Percentiles rank a stretch among this genome's conserved stretches.
phyloP scores from a whole-genome alignment of 2,329 filamentous ascomycete genomes.

The Cladorrhinum sp. region DNA sequence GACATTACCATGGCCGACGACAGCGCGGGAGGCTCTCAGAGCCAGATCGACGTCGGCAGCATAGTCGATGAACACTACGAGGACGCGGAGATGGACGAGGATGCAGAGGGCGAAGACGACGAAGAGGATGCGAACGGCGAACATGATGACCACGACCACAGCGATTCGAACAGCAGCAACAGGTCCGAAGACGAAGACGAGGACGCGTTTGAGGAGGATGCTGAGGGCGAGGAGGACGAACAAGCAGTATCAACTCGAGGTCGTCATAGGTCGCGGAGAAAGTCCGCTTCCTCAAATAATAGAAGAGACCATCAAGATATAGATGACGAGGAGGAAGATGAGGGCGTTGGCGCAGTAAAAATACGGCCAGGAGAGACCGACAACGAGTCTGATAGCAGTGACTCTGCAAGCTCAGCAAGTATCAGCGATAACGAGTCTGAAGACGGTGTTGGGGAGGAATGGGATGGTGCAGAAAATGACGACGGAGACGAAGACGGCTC shows the following conservation, averaged over 20 bases:
- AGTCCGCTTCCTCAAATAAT: slow-evolving; percentile 17
- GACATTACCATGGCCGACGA: slow-evolving; percentile 30
- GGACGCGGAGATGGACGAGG: slow-evolving; percentile 27
- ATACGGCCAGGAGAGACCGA: slow-evolving; percentile 52
- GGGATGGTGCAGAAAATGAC: slow-evolving; percentile 54
- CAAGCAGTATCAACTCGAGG: slow-evolving; percentile 18
- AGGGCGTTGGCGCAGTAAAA: slow-evolving; percentile 57
- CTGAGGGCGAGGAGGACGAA: slow-evolving; percentile 31
- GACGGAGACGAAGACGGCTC: slow-evolving; percentile 57
- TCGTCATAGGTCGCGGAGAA: slow-evolving; percentile 19
- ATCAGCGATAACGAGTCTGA: slow-evolving; percentile 55
- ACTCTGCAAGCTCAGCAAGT: slow-evolving; percentile 40
- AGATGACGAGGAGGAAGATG: slow-evolving; percentile 45
- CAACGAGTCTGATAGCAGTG: slow-evolving; percentile 37
- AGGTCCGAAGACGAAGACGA: slow-evolving; percentile 34
- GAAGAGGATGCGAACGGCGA: slow-evolving; percentile 31
- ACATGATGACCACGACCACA: slow-evolving; percentile 23
- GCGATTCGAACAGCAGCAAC: slow-evolving; percentile 17
- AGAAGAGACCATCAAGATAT: slow-evolving; percentile 33
- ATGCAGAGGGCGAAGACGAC: slow-evolving; percentile 26
- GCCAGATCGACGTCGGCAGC: slow-evolving; percentile 22
- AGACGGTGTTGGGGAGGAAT: slow-evolving; percentile 49
- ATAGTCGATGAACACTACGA: slow-evolving; percentile 18
- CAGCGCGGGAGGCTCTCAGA: slow-evolving; percentile 19
- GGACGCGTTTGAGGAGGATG: slow-evolving; percentile 30